Percentiles rank a stretch among this genome's conserved stretches.
Conservation (phyloP, 2,329 filamentous ascomycete genomes). For the Calonectria pseudoturangicola region DNA sequence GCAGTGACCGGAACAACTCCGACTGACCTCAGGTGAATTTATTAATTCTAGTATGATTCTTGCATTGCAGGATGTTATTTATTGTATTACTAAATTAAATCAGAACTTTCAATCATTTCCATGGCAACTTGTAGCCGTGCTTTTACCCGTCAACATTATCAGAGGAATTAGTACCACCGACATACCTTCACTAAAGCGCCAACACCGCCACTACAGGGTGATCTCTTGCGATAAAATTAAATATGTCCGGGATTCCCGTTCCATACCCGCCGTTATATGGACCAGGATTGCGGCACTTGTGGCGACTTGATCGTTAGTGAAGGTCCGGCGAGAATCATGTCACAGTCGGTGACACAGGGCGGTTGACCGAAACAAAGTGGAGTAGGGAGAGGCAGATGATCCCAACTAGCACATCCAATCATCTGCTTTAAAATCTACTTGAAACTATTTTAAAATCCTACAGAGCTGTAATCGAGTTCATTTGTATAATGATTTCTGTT, state of each 20-base stretch:
- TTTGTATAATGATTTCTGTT: too few species aligned
- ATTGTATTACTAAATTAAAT: too few species aligned
- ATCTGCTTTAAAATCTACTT: background rate
- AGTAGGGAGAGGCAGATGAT: background rate
- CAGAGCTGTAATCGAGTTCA: background rate
- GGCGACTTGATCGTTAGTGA: background rate
- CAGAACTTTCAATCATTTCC: too few species aligned
- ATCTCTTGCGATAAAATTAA: background rate
- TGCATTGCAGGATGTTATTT: too few species aligned
- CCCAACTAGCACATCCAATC: background rate
- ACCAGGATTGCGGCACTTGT: background rate
- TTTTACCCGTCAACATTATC: too few species aligned
- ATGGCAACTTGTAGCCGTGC: too few species aligned
- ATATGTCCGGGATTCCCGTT: background rate
- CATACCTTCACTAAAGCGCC: background rate
- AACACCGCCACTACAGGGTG: background rate
- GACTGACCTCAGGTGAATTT: too few species aligned
- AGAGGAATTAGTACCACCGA: too few species aligned
- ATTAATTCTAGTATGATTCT: too few species aligned
- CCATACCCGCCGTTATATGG: background rate
- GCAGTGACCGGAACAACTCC: too few species aligned
- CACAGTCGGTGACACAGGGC: background rate
- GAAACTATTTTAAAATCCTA: background rate
- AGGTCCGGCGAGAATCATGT: conserved; percentile 4
- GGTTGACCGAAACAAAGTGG: background rate